Percentiles rank a stretch among this genome's conserved stretches.
These are phyloP conservation scores for Echeveria elegans DNA, from an alignment of 164 flowering plant species.

Conservation along the genomic window DNA sequence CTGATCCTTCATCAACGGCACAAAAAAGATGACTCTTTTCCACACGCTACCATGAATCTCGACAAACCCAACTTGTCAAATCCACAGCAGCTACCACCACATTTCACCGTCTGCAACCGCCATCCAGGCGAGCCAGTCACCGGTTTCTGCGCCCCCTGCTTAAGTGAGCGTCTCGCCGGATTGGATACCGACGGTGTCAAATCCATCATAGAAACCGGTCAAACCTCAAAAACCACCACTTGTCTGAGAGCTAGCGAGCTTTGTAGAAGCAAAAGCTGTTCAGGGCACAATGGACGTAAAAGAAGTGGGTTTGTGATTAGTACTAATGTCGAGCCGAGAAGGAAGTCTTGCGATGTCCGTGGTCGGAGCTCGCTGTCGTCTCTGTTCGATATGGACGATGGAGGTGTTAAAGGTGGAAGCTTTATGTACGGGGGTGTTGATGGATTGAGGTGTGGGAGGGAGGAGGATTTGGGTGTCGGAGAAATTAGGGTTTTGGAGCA, in stretches of 20 bases:
- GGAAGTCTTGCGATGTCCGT: conserved; percentile 56
- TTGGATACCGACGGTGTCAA: not conserved
- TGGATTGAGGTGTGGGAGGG: not conserved
- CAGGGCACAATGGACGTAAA: not conserved
- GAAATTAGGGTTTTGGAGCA: conserved; percentile 22
- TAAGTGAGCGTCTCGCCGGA: conserved; percentile 75
- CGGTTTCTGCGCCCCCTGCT: conserved; percentile 82
- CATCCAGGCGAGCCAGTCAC: conserved; percentile 63
- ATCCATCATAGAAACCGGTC: not conserved
- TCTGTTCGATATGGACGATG: conserved; percentile 3
- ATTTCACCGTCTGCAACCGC: conserved; percentile 12
- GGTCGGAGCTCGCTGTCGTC: not conserved
- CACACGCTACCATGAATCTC: conserved; percentile 4
- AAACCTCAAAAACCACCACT: not conserved
- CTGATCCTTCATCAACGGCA: not conserved
- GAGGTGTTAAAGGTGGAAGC: not conserved
- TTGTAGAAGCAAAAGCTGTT: conserved; percentile 1
- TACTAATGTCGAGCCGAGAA: conserved; percentile 62
- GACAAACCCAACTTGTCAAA: conserved; percentile 2
- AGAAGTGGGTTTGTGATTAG: conserved; percentile 18
- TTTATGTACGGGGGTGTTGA: not conserved
- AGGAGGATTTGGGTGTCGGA: not conserved
- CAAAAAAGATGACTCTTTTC: conserved; percentile 4
- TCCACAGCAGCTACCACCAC: not conserved
- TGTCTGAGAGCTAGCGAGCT: not conserved